Conservation (phyloP, 2,329 filamentous ascomycete genomes). For the Ophiobolus disseminans region DNA sequence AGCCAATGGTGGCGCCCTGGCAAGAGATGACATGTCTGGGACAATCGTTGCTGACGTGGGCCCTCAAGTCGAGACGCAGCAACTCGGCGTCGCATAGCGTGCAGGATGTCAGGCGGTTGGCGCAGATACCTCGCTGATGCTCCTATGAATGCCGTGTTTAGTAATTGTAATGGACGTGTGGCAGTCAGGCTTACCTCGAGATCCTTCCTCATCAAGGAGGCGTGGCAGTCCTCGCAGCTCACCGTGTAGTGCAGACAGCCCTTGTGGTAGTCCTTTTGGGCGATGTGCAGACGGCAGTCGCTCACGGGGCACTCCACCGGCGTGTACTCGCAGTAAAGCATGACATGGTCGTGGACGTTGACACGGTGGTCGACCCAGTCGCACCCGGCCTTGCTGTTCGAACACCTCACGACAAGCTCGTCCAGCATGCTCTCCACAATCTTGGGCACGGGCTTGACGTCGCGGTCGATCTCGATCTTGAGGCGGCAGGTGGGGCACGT, state of each 20-base stretch:
- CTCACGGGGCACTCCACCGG: slow-evolving; percentile 60
- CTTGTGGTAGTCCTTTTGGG: slow-evolving; percentile 61
- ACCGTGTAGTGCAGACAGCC: slow-evolving; percentile 63
- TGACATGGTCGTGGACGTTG: slow-evolving; percentile 65
- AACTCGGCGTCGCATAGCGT: slow-evolving; percentile 52
- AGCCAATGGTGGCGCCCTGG: slow-evolving; percentile 54
- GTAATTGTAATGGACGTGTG: slow-evolving; percentile 26
- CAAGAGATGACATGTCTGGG: slow-evolving; percentile 53
- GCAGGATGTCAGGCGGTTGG: slow-evolving; percentile 56
- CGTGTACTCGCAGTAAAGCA: slow-evolving; percentile 66
- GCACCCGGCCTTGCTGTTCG: slow-evolving; percentile 63
- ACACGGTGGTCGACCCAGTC: slow-evolving; percentile 60
- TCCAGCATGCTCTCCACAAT: slow-evolving; percentile 68
- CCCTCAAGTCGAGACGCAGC: slow-evolving; percentile 50
- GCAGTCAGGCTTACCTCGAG: slow-evolving; percentile 52
- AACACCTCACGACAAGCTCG: slow-evolving; percentile 66
- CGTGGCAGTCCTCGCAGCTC: slow-evolving; percentile 61
- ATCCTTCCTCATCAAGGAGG: slow-evolving; percentile 61
- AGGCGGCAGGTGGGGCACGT: slow-evolving; percentile 66
- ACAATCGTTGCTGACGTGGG: slow-evolving; percentile 52
- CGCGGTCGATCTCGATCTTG: slow-evolving; percentile 44
- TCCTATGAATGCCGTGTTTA: slow-evolving; percentile 41
- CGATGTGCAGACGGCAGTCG: slow-evolving; percentile 60
- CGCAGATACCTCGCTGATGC: slow-evolving; percentile 58
- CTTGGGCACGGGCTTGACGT: slow-evolving; percentile 55